Evolutionary conservation across 805 yeast genomes (phyloP), one percentile per base, ranked within the genome.

Genomic region (Lachancea kluyveri): DNA sequence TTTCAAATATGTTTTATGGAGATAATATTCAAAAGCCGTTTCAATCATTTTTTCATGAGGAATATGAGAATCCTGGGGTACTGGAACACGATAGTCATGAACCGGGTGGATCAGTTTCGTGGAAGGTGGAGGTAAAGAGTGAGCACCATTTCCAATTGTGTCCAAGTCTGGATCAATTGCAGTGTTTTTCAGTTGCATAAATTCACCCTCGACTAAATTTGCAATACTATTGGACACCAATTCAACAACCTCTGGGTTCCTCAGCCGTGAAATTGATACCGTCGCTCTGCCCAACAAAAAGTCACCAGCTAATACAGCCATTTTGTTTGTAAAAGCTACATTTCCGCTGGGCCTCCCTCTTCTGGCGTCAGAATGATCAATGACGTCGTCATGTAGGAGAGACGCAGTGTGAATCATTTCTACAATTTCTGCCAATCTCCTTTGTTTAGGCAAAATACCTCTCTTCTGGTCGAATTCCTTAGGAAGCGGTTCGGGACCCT

Each of bases 371-470:
- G 88, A 76, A 51, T 72, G 67, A 61, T 92, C 98, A 48, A 92
- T 90, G 39, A 92, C 98, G 57, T 92, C 98, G 60, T 92, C 98
- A 57, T 92, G 98, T 33, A 92, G 69, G 42, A 92, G 64, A 8
- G 95, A 82, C 3, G 98, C 97, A 1, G 97, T 92, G 58, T 92
- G 98, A 43, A 92, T 92, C 95, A 92, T 84, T 61, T 92, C 98
- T 7, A 90, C 95, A 48, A 92, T 90, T 62, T 92, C 98, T 1
- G 98, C 97, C 34, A 92, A 68, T 37, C 98, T 71, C 43, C 97
- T 70, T 62, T 92, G 98, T 46, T 92, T 87, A 27, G 98, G 97
- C 37, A 90, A 65, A 30, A 92, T 85, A 2, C 95, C 96, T 35
- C 73, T 64, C 10, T 67, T 60, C 39, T 72, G 74, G 30, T 72